A percentile compares a stretch with the other conserved stretches of the same genome.
These are phyloP conservation scores for Naganishia liquefaciens DNA, from an alignment of 1,284 basidiomycete genomes.

Conservation along the genomic window DNA sequence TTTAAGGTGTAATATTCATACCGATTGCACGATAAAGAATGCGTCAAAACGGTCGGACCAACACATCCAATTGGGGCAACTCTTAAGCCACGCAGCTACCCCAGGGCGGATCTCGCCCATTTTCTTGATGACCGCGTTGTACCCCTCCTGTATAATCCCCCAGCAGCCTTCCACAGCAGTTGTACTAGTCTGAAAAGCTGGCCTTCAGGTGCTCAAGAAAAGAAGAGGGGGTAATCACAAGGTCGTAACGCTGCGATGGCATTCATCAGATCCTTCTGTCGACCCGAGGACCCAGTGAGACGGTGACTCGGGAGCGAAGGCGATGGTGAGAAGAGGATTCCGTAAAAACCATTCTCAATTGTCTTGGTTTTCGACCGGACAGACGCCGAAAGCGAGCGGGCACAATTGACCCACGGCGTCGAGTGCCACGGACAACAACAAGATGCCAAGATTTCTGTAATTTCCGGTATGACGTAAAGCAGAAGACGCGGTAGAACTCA, in stretches of 20 bases:
- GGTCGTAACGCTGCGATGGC: neutral
- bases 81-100: neutral
- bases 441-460: neutral
- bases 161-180: neutral
- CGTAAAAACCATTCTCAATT: neutral
- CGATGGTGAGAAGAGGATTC: neutral
- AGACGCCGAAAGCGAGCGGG: neutral
- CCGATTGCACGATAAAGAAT: neutral
- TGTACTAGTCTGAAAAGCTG: neutral
- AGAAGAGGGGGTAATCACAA: neutral
- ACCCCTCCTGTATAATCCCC: neutral
- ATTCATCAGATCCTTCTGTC: neutral
- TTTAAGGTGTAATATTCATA: neutral
- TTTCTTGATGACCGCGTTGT: neutral
- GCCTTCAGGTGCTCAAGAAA: neutral
- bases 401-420: neutral
- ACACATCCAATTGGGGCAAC: neutral
- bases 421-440: neutral
- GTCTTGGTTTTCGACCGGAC: neutral
- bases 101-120: neutral
- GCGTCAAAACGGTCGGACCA: slow-evolving; percentile 2
- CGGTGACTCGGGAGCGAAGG: neutral
- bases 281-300: neutral
- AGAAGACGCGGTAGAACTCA: too few species aligned
- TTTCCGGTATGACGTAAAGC: neutral